These are phyloP conservation scores for Rhodotorula taiwanensis DNA, from an alignment of 768 basidiomycete species.

Conservation along the genomic window DNA sequence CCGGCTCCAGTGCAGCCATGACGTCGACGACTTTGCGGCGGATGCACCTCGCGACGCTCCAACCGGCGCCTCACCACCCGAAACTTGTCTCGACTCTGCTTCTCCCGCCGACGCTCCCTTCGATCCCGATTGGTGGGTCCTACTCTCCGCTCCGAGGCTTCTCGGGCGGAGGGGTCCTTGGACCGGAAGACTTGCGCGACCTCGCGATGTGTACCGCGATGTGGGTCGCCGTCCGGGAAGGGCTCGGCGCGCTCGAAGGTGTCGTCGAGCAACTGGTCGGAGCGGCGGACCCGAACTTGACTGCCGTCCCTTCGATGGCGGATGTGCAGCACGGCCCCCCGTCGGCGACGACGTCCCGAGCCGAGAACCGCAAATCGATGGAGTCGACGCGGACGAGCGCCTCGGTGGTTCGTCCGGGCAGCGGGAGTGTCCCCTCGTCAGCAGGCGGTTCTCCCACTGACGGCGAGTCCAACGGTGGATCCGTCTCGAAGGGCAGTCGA, in stretches of 20 bases:
- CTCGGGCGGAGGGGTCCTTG: slow-evolving; percentile 47
- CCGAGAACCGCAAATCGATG: no score
- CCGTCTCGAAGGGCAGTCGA: no score
- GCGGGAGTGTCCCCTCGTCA: no score
- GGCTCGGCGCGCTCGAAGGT: slow-evolving; percentile 80
- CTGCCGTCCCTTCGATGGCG: slow-evolving; percentile 36
- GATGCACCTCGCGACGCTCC: slow-evolving; percentile 72
- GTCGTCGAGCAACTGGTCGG: slow-evolving; percentile 61
- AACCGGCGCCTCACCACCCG: slow-evolving; percentile 90
- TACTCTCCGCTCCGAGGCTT: slow-evolving; percentile 21
- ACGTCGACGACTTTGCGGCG: not conserved
- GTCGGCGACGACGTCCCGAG: not conserved
- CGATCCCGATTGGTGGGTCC: slow-evolving; percentile 56
- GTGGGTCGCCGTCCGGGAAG: slow-evolving; percentile 86
- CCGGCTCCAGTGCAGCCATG: no score
- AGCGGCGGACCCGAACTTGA: slow-evolving; percentile 57
- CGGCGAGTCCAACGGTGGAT: no score
- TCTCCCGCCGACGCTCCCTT: slow-evolving; percentile 79
- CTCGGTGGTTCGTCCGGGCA: no score
- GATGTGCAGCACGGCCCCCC: no score
- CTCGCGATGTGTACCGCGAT: slow-evolving; percentile 76
- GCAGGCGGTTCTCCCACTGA: no score
- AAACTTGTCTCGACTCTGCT: slow-evolving; percentile 87
- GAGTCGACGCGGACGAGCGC: no score
- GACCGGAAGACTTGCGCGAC: slow-evolving; percentile 90